Evolutionary conservation across 2,329 filamentous ascomycete species (phyloP).

Genomic region (Phialophora tarda): DNA sequence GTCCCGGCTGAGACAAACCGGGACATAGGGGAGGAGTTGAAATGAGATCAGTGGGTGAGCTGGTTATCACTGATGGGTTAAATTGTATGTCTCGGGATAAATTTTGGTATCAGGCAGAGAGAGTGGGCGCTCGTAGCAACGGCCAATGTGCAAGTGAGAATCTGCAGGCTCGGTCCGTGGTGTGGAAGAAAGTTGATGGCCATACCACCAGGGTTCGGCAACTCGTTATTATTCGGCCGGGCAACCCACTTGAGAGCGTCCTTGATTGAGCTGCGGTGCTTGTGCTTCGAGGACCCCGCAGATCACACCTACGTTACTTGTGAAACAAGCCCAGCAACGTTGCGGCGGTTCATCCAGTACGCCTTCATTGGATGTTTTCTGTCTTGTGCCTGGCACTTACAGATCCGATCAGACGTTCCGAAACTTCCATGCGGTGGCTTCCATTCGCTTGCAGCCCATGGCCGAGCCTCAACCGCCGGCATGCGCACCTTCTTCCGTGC

Average conservation of each 20-base stretch:
- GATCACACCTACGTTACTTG: background rate
- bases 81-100: constrained; percentile 13
- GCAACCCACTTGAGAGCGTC: background rate
- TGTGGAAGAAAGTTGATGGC: background rate
- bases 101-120: constrained; percentile 14
- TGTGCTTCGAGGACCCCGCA: too few relatives aligned
- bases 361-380: background rate
- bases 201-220: background rate
- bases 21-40: constrained; percentile 46
- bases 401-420: constrained; percentile 5
- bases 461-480: constrained; percentile 10
- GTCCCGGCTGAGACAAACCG: constrained; percentile 54
- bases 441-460: background rate
- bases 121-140: constrained; percentile 8
- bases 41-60: constrained; percentile 1
- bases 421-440: background rate
- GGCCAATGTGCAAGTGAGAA: constrained; percentile 3
- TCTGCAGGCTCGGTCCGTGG: constrained; percentile 7
- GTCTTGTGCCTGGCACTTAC: constrained; percentile 1
- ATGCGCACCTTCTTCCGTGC: constrained; percentile 17
- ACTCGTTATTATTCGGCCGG: too few relatives aligned
- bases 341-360: background rate
- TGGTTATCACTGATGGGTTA: background rate
- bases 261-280: background rate
- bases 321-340: background rate